Evolutionary conservation across 2,329 filamentous ascomycete species (phyloP).

Genomic region (Colletotrichum tanaceti): DNA sequence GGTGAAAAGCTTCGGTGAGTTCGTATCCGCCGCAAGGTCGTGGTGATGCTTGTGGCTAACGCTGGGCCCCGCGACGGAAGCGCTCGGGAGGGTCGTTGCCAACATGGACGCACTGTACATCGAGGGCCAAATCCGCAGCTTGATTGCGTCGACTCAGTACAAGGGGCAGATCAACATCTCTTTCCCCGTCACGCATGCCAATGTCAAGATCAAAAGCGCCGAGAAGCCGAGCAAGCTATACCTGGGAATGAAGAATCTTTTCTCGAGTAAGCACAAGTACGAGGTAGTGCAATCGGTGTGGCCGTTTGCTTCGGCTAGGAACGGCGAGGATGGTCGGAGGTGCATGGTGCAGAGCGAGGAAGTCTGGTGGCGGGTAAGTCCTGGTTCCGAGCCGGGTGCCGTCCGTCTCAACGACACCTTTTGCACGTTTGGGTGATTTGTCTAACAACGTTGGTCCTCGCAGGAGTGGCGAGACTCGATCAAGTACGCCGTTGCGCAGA

Average conservation of each 20-base stretch:
- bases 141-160: conserved; percentile 63
- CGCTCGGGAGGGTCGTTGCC: conserved; percentile 63
- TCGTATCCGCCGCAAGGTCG: neutral
- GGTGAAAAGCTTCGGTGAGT: conserved; percentile 58
- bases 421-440: neutral
- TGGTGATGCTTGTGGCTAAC: neutral
- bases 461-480: conserved; percentile 57
- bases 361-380: conserved; percentile 60
- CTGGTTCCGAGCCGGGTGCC: neutral
- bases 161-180: conserved; percentile 60
- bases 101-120: conserved; percentile 68
- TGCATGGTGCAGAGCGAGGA: conserved; percentile 68
- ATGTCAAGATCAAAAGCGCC: conserved; percentile 62
- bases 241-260: conserved; percentile 62
- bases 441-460: neutral
- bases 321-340: conserved; percentile 56
- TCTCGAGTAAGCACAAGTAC: conserved; percentile 65
- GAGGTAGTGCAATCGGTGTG: conserved; percentile 67
- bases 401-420: neutral
- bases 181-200: conserved; percentile 63
- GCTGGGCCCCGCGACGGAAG: neutral
- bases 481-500: conserved; percentile 44
- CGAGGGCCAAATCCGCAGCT: conserved; percentile 64
- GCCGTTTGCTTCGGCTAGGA: conserved; percentile 65
- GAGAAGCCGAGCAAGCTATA: conserved; percentile 67